Conservation (phyloP, 768 basidiomycete genomes). For the Cantharellus cinnabarinus region DNA sequence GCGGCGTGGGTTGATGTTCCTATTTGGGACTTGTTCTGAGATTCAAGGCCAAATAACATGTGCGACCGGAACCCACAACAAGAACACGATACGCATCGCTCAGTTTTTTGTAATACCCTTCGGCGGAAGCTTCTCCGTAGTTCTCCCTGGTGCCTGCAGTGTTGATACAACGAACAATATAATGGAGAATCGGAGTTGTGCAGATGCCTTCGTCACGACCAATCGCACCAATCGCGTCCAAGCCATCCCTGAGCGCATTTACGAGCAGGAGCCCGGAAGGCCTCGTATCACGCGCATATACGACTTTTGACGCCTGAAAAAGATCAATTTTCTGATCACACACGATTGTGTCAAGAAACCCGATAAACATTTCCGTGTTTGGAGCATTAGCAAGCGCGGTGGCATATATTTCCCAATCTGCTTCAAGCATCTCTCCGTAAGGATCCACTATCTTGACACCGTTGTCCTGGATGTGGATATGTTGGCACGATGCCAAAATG, state of each 20-base stretch:
- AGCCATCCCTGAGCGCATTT: constrained; percentile 59
- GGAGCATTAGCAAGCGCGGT: constrained; percentile 71
- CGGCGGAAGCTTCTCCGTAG: constrained; percentile 61
- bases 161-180: constrained; percentile 79
- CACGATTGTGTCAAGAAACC: constrained; percentile 40
- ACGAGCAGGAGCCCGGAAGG: constrained; percentile 66
- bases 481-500: neutral
- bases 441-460: constrained; percentile 98
- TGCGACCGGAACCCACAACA: constrained; percentile 34
- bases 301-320: constrained; percentile 54
- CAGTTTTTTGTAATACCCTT: constrained; percentile 72
- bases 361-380: constrained; percentile 51
- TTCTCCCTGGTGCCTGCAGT: constrained; percentile 57
- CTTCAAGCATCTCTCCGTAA: constrained; percentile 89
- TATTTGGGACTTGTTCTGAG: constrained; percentile 14
- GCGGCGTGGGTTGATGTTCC: constrained; percentile 35
- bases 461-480: constrained; percentile 50
- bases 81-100: constrained; percentile 67
- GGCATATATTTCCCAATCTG: constrained; percentile 79
- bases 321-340: constrained; percentile 49
- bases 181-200: constrained; percentile 90
- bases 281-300: constrained; percentile 86
- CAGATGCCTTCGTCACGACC: constrained; percentile 61
- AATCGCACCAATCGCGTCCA: constrained; percentile 50
- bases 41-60: neutral